Base-by-base conservation (phyloP, 208 protist species). In the Porcisia deanei region DNA sequence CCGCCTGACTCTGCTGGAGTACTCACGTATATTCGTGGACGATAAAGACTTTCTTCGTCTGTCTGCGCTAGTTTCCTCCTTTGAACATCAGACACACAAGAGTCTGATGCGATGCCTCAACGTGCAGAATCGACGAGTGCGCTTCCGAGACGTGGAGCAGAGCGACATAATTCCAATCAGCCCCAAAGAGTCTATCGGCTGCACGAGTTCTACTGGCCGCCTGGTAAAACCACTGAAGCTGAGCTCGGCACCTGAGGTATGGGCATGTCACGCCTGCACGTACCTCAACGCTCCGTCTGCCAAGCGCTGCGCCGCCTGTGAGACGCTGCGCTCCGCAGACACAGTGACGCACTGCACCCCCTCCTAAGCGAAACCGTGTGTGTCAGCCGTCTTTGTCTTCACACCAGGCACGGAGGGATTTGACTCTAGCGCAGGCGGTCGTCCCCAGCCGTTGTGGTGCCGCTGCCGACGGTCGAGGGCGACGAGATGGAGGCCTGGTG, bases 11-110 rank as follows among this genome's bases (percentile, higher is more conserved):
- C 59, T 97, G 39, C 81, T 97, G 49, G 91, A 97, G 80, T 97
- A 94, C 78, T 95, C 90, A 1, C 91, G 93, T 58, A 90, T 94
- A 75, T 97, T 97, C 70, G 86, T 85, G 39, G 91, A 95, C 71
- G 90, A 94, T 55, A 58, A 71, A 5, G 83, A 89, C 3, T 82
- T 97, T 16, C 45, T 74, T 39, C 79, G 80, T n/a, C 84, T 97
- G 14, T 73, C 91, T 3, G 45, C 61, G 52, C 82, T 97, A 10
- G 88, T 83, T 2, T 75, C 76, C 43, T 66, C 71, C 20, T 92
- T 91, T 73, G 93, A 96, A 80, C 72, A 85, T 66, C 79, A 82
- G 14, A 96, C 93, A 5, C 77, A 83, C 73, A 84, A 87, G 39
- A 94, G 76, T 71, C 77, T 97, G 20, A 66, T 97, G 85, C 88